These are phyloP conservation scores for Amylostereum areolatum DNA, from an alignment of 1,284 basidiomycete genomes.

Conservation along the genomic window DNA sequence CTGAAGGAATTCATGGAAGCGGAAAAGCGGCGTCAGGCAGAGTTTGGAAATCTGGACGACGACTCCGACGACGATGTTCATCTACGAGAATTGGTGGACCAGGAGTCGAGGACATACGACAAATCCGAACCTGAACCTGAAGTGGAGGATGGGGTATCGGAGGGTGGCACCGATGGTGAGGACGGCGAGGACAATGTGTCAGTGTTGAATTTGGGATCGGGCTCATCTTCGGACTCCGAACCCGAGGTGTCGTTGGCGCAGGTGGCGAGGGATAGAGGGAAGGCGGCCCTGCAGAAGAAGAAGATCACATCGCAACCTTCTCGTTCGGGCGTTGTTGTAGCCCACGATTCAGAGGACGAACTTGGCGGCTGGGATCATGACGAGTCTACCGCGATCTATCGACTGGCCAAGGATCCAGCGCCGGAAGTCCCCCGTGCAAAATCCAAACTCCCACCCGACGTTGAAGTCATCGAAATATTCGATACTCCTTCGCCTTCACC, in stretches of 20 bases:
- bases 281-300: too few species aligned
- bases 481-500: constrained; percentile 26
- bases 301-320: too few species aligned
- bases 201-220: too few species aligned
- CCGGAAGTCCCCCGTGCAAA: not conserved
- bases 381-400: constrained; percentile 27
- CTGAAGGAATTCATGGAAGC: constrained; percentile 60
- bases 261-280: too few species aligned
- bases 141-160: not conserved
- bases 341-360: constrained; percentile 39
- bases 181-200: constrained; percentile 38
- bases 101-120: too few species aligned
- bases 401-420: constrained; percentile 4
- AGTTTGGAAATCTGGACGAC: constrained; percentile 38
- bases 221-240: too few species aligned
- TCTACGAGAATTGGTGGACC: not conserved
- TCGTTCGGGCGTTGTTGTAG: constrained; percentile 4
- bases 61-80: constrained; percentile 16
- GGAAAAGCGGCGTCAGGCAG: constrained; percentile 43
- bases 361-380: constrained; percentile 35
- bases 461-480: constrained; percentile 29
- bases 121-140: not conserved
- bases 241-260: too few species aligned
- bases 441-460: constrained; percentile 16
- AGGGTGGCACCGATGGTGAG: constrained; percentile 45